A percentile compares a stretch with the other conserved stretches of the same genome.
Evolutionary conservation across 2,329 filamentous ascomycete species (phyloP).

Genomic region (Chaetomium olivaceum): DNA sequence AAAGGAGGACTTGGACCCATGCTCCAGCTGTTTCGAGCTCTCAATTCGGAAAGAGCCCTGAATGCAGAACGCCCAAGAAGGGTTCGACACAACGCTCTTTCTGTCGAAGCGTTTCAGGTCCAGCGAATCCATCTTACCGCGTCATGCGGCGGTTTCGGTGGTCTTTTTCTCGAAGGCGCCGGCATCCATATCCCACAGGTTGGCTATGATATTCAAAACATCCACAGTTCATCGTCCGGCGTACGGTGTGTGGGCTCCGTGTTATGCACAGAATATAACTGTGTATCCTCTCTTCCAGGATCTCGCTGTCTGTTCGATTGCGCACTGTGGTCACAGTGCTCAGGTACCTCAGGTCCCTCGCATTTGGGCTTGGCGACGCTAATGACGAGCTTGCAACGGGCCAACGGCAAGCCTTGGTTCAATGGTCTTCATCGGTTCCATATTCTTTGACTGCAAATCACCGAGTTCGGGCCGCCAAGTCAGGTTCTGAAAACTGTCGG

Average conservation of each 20-base stretch:
- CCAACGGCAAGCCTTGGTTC: slow-evolving; percentile 9
- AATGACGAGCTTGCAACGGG: slow-evolving; percentile 1
- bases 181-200: not conserved
- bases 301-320: not conserved
- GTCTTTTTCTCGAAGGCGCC: not conserved
- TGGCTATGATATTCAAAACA: not conserved
- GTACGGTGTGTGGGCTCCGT: not conserved
- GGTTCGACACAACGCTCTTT: not conserved
- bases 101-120: not conserved
- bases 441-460: slow-evolving; percentile 8
- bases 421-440: slow-evolving; percentile 14
- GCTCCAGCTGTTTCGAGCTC: not conserved
- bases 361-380: slow-evolving; percentile 9
- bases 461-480: slow-evolving; percentile 13
- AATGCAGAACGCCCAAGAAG: not conserved
- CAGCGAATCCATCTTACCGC: not conserved
- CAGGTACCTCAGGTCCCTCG: too few species aligned
- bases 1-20: not conserved
- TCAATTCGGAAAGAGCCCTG: slow-evolving; percentile 3
- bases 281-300: not conserved
- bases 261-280: too few species aligned
- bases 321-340: not conserved
- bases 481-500: too few species aligned
- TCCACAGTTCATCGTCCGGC: not conserved
- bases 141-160: not conserved